phyloP scores from a whole-genome alignment of 2,329 filamentous ascomycete genomes.

The Trichophyton equinum region DNA sequence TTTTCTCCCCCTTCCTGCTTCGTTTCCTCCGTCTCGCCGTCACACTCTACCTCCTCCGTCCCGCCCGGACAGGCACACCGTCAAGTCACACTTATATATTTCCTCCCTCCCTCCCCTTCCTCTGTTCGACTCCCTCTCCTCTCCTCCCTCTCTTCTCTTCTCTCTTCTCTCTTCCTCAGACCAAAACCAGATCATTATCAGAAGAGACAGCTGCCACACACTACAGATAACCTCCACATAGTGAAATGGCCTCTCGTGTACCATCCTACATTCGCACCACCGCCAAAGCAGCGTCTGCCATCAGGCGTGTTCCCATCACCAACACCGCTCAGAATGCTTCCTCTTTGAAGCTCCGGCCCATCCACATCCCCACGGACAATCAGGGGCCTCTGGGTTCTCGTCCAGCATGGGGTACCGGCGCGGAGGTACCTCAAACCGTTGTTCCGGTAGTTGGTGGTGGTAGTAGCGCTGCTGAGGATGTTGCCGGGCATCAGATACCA shows the following conservation, averaged over 20 bases:
- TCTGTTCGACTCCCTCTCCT: neutral
- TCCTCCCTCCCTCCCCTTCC: neutral
- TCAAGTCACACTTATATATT: neutral
- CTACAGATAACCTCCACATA: neutral
- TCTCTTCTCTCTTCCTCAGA: neutral
- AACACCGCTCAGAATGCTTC: neutral
- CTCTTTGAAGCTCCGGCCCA: conserved; percentile 1
- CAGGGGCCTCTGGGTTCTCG: neutral
- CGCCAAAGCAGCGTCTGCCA: conserved; percentile 3
- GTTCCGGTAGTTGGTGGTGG: neutral
- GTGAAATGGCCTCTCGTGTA: conserved; percentile 5
- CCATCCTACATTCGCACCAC: conserved; percentile 1
- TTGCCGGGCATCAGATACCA: neutral
- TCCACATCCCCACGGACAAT: neutral
- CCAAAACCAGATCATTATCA: neutral
- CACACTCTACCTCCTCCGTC: neutral
- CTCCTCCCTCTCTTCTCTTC: neutral
- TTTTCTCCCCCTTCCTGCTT: neutral
- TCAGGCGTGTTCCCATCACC: neutral
- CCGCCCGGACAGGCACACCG: neutral
- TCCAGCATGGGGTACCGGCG: neutral
- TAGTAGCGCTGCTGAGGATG: neutral
- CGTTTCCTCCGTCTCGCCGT: neutral
- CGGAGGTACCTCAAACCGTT: neutral
- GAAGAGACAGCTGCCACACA: neutral